Evolutionary conservation across 2,329 filamentous ascomycete species (phyloP).

Genomic region (Cordyceps cicadae): DNA sequence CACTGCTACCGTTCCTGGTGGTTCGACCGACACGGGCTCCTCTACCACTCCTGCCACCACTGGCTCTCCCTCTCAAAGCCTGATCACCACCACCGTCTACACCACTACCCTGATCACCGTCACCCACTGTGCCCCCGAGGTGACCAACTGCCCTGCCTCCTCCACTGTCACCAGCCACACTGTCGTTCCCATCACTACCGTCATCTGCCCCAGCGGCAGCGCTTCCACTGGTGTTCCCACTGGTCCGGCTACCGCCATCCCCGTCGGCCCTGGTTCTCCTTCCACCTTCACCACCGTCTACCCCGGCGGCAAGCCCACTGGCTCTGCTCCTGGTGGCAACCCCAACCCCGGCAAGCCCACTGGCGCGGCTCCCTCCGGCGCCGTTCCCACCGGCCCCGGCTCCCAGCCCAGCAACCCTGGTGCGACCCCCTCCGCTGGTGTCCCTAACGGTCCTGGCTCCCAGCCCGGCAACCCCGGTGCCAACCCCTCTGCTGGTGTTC

Average conservation of each 20-base stretch:
- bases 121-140: constrained; percentile 3
- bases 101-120: constrained; percentile 7
- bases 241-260: not conserved
- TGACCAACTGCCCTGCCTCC: constrained; percentile 10
- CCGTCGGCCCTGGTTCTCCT: not conserved
- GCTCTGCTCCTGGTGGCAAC: not conserved
- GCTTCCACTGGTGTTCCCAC: not conserved
- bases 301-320: not conserved
- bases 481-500: not conserved
- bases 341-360: not conserved
- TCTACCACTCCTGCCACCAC: not conserved
- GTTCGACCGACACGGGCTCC: not conserved
- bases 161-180: constrained; percentile 4
- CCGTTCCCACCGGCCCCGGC: not conserved
- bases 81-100: constrained; percentile 5
- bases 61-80: not conserved
- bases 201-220: not conserved
- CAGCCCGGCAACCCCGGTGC: not conserved
- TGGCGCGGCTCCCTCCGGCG: not conserved
- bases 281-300: not conserved
- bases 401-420: not conserved
- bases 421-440: not conserved
- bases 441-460: not conserved
- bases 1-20: no score
- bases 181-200: constrained; percentile 6